These are phyloP conservation scores for Pythium aquatile DNA, from an alignment of 352 stramenopile genomes.

Conservation along the genomic window DNA sequence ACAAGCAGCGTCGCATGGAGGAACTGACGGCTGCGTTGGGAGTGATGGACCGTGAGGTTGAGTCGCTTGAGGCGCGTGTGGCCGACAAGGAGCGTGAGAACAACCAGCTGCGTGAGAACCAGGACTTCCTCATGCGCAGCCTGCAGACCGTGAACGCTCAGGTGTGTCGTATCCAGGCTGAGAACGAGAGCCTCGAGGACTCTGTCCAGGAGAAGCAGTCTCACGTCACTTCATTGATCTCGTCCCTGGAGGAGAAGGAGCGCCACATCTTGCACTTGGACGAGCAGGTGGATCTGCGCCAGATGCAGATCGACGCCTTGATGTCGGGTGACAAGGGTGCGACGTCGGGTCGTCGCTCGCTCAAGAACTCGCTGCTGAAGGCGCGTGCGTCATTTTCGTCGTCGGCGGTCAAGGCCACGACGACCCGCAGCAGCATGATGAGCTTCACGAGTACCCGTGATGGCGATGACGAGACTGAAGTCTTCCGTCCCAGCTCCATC, in stretches of 20 bases:
- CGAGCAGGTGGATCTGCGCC: constrained; percentile 50
- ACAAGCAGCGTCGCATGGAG: constrained; percentile 67
- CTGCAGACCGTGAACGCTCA: constrained; percentile 54
- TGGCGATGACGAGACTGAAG: constrained; percentile 6
- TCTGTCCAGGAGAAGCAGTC: constrained; percentile 58
- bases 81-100: constrained; percentile 56
- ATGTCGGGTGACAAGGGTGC: constrained; percentile 27
- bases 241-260: constrained; percentile 64
- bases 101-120: constrained; percentile 56
- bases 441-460: constrained; percentile 12
- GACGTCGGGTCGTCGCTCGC: constrained; percentile 19
- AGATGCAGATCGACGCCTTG: constrained; percentile 51
- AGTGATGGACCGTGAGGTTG: constrained; percentile 71
- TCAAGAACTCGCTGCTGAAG: constrained; percentile 27
- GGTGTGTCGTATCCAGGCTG: constrained; percentile 49
- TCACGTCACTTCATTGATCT: constrained; percentile 53
- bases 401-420: constrained; percentile 3
- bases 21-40: constrained; percentile 59
- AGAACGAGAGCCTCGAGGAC: constrained; percentile 49
- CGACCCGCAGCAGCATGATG: constrained; percentile 11
- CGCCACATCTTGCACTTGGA: constrained; percentile 63
- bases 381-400: constrained; percentile 23
- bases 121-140: constrained; percentile 40
- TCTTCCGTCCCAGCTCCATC: constrained; percentile 9
- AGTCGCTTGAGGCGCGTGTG: constrained; percentile 49